Base-by-base conservation (phyloP, 495 filamentous ascomycete species). In the Daldinia childiae region DNA sequence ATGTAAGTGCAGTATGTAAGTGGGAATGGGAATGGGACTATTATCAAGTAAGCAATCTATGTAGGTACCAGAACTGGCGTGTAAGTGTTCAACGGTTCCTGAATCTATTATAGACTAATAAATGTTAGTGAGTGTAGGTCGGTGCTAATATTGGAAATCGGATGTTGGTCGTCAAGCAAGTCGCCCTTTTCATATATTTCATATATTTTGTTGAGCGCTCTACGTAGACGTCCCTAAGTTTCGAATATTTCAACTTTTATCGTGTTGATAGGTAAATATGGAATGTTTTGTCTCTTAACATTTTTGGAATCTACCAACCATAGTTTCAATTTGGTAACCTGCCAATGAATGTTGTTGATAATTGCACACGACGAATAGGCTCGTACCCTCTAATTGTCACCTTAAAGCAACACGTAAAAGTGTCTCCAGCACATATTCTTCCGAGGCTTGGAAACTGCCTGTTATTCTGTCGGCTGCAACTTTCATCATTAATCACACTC, bases 361-460 rank as follows among this genome's bases (percentile, higher is more conserved):
- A 43, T 56, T 58, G 41, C 60, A 50, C 15, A 34, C 36, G 60
- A 29, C 69, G 36, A 72, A 67, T 72, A 59, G 41, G 52, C 54
- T 43, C 45, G 51, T 62, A 19, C 64, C 54, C 57, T 36, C 38
- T 50, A 38, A 36, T 34, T 66, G 8, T 54, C 56, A 66, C 30
- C 52, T 45, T 52, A 41, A 41, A 62, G 50, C 57, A 65, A 57
- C 50, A 58, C 70, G 61, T 62, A 17, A 6, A 32, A 45, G 45
- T 8, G 57, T 54, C 43, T 48, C 70, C 70, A 73, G 62, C 70
- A 60, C 70, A 73, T 73, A 73, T 73, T 69, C 61, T 61, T 68
- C 69, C 64, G 64, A 26, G 56, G 29, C n/a, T 21, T 43, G 38
- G 9, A 36, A 57, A 43, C 45, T 57, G 50, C 58, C 34, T 39